Evolutionary conservation across 1,139 yeast genomes (phyloP).

Genomic region (Casaregolazyma suthepensis): DNA sequence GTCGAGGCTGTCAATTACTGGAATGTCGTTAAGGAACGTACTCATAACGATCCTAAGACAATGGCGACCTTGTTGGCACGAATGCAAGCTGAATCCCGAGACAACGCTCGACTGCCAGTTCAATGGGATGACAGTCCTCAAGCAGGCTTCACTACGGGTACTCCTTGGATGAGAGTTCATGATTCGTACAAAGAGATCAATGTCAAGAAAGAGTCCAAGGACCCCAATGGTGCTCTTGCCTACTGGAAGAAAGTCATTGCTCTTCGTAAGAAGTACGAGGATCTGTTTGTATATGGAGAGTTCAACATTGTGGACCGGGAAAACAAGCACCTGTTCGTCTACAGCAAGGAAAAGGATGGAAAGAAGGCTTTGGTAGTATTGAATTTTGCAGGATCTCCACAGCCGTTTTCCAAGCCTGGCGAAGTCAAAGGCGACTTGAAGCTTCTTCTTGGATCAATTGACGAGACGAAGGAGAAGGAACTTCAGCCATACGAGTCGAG

Average conservation of each 20-base stretch:
- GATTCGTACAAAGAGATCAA: slow-evolving; percentile 47
- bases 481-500: not conserved
- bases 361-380: slow-evolving; percentile 39
- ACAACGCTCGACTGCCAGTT: slow-evolving; percentile 54
- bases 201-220: slow-evolving; percentile 42
- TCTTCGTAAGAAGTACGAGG: slow-evolving; percentile 43
- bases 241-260: slow-evolving; percentile 43
- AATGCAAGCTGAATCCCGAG: slow-evolving; percentile 32
- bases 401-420: slow-evolving; percentile 1
- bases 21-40: slow-evolving; percentile 29
- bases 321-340: slow-evolving; percentile 38
- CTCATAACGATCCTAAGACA: slow-evolving; percentile 32
- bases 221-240: slow-evolving; percentile 42
- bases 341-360: slow-evolving; percentile 32
- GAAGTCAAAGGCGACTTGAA: not conserved
- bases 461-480: not conserved
- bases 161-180: slow-evolving; percentile 52
- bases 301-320: slow-evolving; percentile 40
- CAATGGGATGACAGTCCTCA: slow-evolving; percentile 46
- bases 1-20: slow-evolving; percentile 44
- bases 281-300: slow-evolving; percentile 44
- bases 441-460: not conserved
- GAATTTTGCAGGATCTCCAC: slow-evolving; percentile 35
- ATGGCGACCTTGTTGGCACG: slow-evolving; percentile 28
- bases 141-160: slow-evolving; percentile 42